Evolutionary conservation across 106 monocot species (phyloP).

Genomic region (Narthecium ossifragum): DNA sequence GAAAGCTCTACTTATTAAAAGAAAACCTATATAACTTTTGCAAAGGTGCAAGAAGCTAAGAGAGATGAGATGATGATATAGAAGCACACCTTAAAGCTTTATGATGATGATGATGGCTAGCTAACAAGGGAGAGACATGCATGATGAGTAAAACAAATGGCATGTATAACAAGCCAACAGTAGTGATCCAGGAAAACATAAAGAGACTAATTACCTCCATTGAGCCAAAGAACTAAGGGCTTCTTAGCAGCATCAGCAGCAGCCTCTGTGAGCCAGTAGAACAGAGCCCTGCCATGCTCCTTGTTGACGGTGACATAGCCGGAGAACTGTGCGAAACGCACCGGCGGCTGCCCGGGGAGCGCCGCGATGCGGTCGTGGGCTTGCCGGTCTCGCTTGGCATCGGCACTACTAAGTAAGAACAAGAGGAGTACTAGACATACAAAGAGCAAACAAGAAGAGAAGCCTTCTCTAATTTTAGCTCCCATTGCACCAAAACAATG

Average conservation of each 20-base stretch:
- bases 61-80: neutral
- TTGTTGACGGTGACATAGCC: conserved; percentile 84
- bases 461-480: neutral
- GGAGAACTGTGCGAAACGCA: conserved; percentile 69
- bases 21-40: neutral
- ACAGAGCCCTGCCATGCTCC: conserved; percentile 71
- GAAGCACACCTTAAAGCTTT: neutral
- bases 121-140: neutral
- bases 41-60: too few species aligned
- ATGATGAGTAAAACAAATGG: too few species aligned
- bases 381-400: neutral
- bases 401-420: neutral
- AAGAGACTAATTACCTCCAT: conserved; percentile 71
- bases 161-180: too few species aligned
- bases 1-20: neutral
- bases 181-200: neutral
- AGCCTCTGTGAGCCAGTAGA: conserved; percentile 95
- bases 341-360: conserved; percentile 78
- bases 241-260: conserved; percentile 35
- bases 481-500: neutral
- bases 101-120: neutral
- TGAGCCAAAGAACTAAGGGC: conserved; percentile 94
- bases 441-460: neutral
- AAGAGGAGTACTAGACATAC: too few species aligned
- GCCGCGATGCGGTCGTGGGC: conserved; percentile 30